These are phyloP conservation scores for Cercospora zeina DNA, from an alignment of 2,329 filamentous ascomycete genomes.

Conservation along the genomic window DNA sequence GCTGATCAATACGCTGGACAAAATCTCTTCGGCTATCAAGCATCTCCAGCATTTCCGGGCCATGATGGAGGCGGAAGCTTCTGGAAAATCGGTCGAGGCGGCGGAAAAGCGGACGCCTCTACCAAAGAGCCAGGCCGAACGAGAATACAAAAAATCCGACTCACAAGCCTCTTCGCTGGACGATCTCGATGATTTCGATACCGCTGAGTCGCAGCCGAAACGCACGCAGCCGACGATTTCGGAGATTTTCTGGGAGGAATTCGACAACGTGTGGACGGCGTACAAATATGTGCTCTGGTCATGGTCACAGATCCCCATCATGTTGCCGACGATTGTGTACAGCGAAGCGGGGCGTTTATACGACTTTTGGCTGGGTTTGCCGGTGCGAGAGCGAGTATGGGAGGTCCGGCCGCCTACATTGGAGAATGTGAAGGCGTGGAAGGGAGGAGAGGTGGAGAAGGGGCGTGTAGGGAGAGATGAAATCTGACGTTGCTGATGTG, in stretches of 20 bases:
- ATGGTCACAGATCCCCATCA: constrained; percentile 59
- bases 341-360: constrained; percentile 59
- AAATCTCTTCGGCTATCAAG: constrained; percentile 76
- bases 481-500: not conserved
- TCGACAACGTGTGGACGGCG: constrained; percentile 62
- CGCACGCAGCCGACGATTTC: constrained; percentile 47
- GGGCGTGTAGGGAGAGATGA: not conserved
- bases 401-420: constrained; percentile 48
- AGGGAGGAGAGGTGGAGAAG: constrained; percentile 31
- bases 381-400: constrained; percentile 60
- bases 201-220: constrained; percentile 20
- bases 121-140: constrained; percentile 18
- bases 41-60: constrained; percentile 71
- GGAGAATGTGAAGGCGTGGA: constrained; percentile 7
- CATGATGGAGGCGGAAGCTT: constrained; percentile 45
- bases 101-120: constrained; percentile 22
- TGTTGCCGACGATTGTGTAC: constrained; percentile 49
- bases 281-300: constrained; percentile 65
- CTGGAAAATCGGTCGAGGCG: constrained; percentile 24
- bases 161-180: constrained; percentile 16
- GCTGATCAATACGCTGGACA: constrained; percentile 88
- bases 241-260: constrained; percentile 65
- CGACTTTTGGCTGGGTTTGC: constrained; percentile 64
- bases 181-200: constrained; percentile 36
- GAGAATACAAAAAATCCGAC: constrained; percentile 18